Evolutionary conservation across 176 grass and related monocot species (phyloP).

Genomic region (Aegilops bicornis): DNA sequence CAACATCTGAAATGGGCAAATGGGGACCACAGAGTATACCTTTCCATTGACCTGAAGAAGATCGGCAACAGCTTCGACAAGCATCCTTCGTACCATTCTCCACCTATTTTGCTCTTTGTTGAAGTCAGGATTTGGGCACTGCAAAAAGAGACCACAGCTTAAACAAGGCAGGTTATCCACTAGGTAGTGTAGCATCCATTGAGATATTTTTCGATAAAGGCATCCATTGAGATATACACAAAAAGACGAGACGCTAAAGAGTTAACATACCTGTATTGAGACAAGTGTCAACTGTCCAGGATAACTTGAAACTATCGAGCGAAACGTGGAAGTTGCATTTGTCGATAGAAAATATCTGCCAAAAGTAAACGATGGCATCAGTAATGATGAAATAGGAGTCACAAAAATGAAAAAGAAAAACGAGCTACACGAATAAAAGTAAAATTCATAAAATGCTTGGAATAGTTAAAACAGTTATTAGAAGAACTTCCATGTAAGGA

Average conservation of each 20-base stretch:
- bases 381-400: slow-evolving; percentile 36
- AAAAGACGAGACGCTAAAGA: slow-evolving; percentile 14
- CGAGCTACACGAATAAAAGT: neutral
- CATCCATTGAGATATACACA: slow-evolving; percentile 1
- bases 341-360: slow-evolving; percentile 83
- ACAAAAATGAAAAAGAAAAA: slow-evolving; percentile 4
- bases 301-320: slow-evolving; percentile 85
- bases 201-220: neutral
- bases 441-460: neutral
- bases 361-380: neutral
- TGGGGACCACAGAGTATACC: slow-evolving; percentile 34
- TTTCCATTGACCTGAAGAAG: slow-evolving; percentile 77
- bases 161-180: neutral
- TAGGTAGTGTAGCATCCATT: neutral
- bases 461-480: neutral
- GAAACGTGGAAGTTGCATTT: slow-evolving; percentile 91
- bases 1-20: slow-evolving; percentile 6
- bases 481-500: neutral
- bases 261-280: slow-evolving; percentile 69
- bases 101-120: slow-evolving; percentile 72
- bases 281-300: slow-evolving; percentile 68
- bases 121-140: slow-evolving; percentile 94
- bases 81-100: slow-evolving; percentile 79
- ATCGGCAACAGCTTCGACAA: slow-evolving; percentile 78
- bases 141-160: slow-evolving; percentile 18